Evolutionary conservation across 2,329 filamentous ascomycete species (phyloP).

Genomic region (Chalara sp.): DNA sequence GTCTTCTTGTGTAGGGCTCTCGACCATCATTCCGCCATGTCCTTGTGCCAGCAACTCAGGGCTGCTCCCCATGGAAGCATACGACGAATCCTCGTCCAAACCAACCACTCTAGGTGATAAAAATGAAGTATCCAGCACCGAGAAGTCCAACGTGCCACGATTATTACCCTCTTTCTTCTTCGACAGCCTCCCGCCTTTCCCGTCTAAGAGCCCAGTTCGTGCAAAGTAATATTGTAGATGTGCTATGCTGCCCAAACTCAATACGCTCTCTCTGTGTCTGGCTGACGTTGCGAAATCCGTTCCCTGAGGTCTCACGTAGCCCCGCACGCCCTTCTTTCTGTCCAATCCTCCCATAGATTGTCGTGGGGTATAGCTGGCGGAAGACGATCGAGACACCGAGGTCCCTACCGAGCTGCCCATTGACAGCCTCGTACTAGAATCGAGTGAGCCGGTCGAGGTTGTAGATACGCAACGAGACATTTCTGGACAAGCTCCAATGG

Average conservation of each 20-base stretch:
- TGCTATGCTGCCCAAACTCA: conserved; percentile 93
- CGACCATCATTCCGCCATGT: conserved; percentile 26
- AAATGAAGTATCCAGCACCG: conserved; percentile 40
- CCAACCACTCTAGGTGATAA: conserved; percentile 35
- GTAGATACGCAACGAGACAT: conserved; percentile 61
- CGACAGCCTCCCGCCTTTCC: conserved; percentile 81
- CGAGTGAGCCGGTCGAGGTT: conserved; percentile 34
- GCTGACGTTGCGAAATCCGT: conserved; percentile 80
- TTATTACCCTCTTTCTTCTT: conserved; percentile 53
- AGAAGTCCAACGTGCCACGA: conserved; percentile 47
- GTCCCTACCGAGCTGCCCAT: conserved; percentile 43
- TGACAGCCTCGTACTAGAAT: conserved; percentile 39
- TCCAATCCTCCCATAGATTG: conserved; percentile 36
- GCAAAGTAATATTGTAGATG: conserved; percentile 99
- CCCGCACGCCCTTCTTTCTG: conserved; percentile 30
- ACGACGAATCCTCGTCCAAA: conserved; percentile 51
- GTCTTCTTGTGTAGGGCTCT: conserved; percentile 34
- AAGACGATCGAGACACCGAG: conserved; percentile 53
- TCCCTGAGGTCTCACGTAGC: conserved; percentile 29
- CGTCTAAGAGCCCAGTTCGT: conserved; percentile 84
- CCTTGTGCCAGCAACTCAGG: conserved; percentile 41
- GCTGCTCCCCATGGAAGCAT: conserved; percentile 52
- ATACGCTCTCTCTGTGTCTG: conserved; percentile 83
- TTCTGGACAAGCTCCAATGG: conserved; percentile 50
- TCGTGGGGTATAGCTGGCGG: conserved; percentile 43